Evolutionary conservation across 2,329 filamentous ascomycete species (phyloP).

Genomic region (Purpureocillium takamizusanense): DNA sequence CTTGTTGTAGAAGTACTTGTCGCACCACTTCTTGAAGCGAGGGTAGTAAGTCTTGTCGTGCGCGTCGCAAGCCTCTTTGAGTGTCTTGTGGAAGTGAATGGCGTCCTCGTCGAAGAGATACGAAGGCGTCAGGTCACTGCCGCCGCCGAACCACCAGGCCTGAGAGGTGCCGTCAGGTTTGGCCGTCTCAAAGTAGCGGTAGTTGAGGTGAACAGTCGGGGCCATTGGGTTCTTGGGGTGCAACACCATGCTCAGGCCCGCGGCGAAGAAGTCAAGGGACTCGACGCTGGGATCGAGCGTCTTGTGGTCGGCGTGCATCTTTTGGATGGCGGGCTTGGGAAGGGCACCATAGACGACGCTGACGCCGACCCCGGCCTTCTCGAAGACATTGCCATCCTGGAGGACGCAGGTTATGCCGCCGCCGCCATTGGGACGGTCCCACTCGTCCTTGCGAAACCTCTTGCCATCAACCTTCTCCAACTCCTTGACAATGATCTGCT

Average conservation of each 20-base stretch:
- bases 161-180: slow-evolving; percentile 72
- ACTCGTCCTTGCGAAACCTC: slow-evolving; percentile 75
- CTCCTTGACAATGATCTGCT: slow-evolving; percentile 75
- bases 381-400: slow-evolving; percentile 93
- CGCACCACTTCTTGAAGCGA: slow-evolving; percentile 96
- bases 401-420: slow-evolving; percentile 92
- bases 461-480: slow-evolving; percentile 78
- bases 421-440: slow-evolving; percentile 79
- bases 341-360: slow-evolving; percentile 90
- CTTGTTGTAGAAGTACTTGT: slow-evolving; percentile 92
- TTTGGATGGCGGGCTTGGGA: slow-evolving; percentile 76
- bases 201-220: slow-evolving; percentile 95
- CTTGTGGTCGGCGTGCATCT: slow-evolving; percentile 94
- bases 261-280: slow-evolving; percentile 87
- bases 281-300: slow-evolving; percentile 72
- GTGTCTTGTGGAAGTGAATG: slow-evolving; percentile 88
- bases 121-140: slow-evolving; percentile 83
- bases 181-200: slow-evolving; percentile 95
- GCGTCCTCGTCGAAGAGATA: slow-evolving; percentile 97
- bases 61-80: slow-evolving; percentile 87
- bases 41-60: slow-evolving; percentile 91
- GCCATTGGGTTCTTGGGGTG: slow-evolving; percentile 95
- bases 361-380: slow-evolving; percentile 94
- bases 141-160: slow-evolving; percentile 97
- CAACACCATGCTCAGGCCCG: slow-evolving; percentile 84